A percentile compares a stretch with the other conserved stretches of the same genome.
Evolutionary conservation across 495 filamentous ascomycete species (phyloP).

Genomic region (Aspergillus haitiensis): DNA sequence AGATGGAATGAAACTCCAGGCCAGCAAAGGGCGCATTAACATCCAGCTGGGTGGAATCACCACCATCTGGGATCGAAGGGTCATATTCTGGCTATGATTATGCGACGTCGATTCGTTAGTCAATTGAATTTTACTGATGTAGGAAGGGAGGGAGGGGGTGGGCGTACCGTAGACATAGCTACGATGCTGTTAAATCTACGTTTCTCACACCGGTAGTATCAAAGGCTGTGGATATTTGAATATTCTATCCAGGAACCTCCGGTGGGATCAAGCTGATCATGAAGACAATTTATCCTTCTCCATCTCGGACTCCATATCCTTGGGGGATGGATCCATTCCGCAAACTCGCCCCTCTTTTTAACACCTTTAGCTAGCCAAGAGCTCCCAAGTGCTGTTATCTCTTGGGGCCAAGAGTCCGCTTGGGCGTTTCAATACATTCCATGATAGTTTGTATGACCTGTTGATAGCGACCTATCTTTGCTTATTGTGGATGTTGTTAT

Average conservation of each 20-base stretch:
- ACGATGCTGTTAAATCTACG: background rate
- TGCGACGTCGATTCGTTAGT: background rate
- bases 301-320: constrained; percentile 3
- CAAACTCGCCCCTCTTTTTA: constrained; percentile 15
- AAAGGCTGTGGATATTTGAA: background rate
- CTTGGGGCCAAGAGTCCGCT: constrained; percentile 16
- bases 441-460: background rate
- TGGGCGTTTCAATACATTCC: background rate
- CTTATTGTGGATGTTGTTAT: constrained; percentile 8
- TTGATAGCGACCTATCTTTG: background rate
- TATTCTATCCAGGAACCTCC: background rate
- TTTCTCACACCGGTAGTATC: background rate
- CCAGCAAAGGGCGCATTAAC: constrained; percentile 54
- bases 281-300: constrained; percentile 10
- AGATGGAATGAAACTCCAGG: constrained; percentile 52
- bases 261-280: constrained; percentile 1
- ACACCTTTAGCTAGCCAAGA: constrained; percentile 18
- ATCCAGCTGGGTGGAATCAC: constrained; percentile 46
- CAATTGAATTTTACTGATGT: background rate
- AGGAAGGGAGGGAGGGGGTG: background rate
- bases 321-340: constrained; percentile 6
- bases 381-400: constrained; percentile 15
- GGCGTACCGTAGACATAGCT: constrained; percentile 13
- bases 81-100: constrained; percentile 39
- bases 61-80: constrained; percentile 45